Evolutionary conservation across 345 rosid genomes (phyloP).

Genomic region (Litchi chinensis): DNA sequence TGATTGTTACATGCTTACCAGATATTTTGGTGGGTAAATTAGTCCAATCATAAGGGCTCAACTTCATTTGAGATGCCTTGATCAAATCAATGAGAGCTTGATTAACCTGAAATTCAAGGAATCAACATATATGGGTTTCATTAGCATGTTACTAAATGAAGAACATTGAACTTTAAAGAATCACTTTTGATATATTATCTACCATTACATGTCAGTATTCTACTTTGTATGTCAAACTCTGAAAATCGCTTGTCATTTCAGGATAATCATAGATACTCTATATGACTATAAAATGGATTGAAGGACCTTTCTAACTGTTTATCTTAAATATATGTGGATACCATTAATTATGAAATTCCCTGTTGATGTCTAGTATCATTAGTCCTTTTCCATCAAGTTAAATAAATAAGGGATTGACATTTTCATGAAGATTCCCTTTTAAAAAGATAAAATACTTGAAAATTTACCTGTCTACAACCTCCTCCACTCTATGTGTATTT

Average conservation of each 20-base stretch:
- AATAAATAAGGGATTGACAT: neutral
- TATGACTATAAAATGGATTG: neutral
- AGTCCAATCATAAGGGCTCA: slow-evolving; percentile 70
- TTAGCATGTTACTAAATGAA: neutral
- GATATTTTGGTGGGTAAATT: slow-evolving; percentile 48
- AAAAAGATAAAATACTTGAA: neutral
- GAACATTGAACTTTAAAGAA: neutral
- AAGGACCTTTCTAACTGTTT: neutral
- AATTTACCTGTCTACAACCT: neutral
- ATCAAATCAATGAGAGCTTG: slow-evolving; percentile 75
- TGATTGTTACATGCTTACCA: slow-evolving; percentile 40
- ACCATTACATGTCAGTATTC: neutral
- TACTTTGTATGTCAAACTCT: neutral
- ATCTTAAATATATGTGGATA: neutral
- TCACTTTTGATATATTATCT: neutral
- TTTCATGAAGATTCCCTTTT: neutral
- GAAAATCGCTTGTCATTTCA: neutral
- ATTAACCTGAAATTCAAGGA: slow-evolving; percentile 68
- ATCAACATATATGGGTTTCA: neutral
- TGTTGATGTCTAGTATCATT: neutral
- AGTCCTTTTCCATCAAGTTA: neutral
- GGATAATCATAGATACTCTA: neutral
- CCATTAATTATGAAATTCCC: neutral
- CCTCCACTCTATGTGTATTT: neutral
- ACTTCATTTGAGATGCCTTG: slow-evolving; percentile 58